phyloP scores from a whole-genome alignment of 2,329 filamentous ascomycete genomes.

The Bretziella fagacearum region DNA sequence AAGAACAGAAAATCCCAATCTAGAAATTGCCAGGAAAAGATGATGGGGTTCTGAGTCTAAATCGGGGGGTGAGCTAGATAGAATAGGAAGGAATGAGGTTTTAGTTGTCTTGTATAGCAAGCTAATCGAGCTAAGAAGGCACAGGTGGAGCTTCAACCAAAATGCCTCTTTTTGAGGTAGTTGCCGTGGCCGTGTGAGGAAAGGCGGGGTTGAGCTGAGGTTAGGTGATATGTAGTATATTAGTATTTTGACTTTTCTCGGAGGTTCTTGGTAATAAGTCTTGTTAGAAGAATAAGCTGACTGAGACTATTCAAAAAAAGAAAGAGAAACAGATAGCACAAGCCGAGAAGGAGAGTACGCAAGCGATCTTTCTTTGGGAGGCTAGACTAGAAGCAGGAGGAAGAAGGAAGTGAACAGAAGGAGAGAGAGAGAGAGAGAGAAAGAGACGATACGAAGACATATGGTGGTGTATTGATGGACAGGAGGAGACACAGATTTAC shows the following conservation, averaged over 20 bases:
- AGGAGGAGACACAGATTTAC: no score
- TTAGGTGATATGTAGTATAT: no score
- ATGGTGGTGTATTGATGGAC: no score
- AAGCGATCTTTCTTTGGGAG: background rate
- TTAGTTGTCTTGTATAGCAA: no score
- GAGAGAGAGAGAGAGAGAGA: background rate
- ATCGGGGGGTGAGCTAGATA: background rate
- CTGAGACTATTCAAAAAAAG: no score
- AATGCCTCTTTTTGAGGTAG: background rate
- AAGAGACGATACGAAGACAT: no score
- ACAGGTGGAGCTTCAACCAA: background rate
- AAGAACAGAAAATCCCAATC: no score
- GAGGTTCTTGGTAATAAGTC: background rate
- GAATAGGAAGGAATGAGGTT: conserved; percentile 1
- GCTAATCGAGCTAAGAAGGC: background rate
- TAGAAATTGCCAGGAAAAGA: background rate
- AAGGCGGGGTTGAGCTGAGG: background rate
- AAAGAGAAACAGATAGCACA: conserved; percentile 7
- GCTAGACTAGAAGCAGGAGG: background rate
- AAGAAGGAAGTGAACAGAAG: background rate
- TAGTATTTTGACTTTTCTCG: no score
- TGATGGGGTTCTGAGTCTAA: background rate
- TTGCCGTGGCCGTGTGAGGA: background rate
- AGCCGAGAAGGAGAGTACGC: conserved; percentile 5
- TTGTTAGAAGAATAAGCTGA: background rate